Evolutionary conservation across 257 asterid genomes (phyloP).

Genomic region (Phtheirospermum japonicum): DNA sequence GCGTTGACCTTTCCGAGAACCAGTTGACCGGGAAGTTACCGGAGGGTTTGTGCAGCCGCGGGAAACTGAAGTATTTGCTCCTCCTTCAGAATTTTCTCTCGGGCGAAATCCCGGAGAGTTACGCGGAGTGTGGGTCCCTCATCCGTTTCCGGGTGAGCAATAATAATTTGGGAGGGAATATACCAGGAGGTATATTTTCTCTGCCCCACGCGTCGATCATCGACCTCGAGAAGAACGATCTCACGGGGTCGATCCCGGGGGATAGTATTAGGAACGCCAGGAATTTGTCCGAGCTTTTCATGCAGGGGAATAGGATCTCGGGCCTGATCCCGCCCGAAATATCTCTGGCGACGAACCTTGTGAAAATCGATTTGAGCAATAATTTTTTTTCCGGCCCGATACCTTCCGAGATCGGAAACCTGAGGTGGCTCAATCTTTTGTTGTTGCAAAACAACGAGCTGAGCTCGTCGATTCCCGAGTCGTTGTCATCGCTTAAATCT

Average conservation of each 20-base stretch:
- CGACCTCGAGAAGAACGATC: conserved; percentile 55
- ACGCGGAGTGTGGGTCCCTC: conserved; percentile 58
- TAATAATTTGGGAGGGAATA: conserved; percentile 57
- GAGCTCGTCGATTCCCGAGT: conserved; percentile 65
- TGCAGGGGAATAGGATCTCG: conserved; percentile 73
- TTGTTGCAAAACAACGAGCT: conserved; percentile 61
- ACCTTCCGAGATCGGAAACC: conserved; percentile 61
- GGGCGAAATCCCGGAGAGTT: conserved; percentile 65
- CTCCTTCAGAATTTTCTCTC: conserved; percentile 61
- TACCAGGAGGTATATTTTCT: conserved; percentile 64
- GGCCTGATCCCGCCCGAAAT: conserved; percentile 72
- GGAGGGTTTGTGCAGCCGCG: conserved; percentile 58
- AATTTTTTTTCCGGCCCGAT: conserved; percentile 72
- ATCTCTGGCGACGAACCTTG: conserved; percentile 52
- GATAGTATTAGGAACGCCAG: conserved; percentile 44
- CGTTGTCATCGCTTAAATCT: conserved; percentile 51
- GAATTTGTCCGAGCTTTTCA: conserved; percentile 73
- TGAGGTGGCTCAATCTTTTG: conserved; percentile 60
- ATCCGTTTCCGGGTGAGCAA: conserved; percentile 70
- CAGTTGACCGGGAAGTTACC: conserved; percentile 67
- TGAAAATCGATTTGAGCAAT: conserved; percentile 72
- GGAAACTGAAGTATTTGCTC: conserved; percentile 67
- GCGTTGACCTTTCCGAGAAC: conserved; percentile 83
- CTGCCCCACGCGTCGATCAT: conserved; percentile 73
- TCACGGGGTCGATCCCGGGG: conserved; percentile 54